Conservation (phyloP, 1,284 basidiomycete species). For the Pyrrhoderma lamaoense region DNA sequence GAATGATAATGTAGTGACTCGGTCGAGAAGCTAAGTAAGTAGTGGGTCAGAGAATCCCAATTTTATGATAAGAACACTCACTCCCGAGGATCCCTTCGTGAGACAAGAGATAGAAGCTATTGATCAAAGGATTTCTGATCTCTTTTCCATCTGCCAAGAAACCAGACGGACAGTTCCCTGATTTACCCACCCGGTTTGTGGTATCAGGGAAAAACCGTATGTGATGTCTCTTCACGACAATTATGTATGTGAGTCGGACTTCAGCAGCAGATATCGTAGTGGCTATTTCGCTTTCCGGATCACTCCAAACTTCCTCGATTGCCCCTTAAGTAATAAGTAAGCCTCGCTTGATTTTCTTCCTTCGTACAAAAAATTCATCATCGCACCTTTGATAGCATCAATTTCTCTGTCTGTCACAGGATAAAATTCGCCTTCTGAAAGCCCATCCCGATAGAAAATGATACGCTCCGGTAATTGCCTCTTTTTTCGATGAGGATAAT, state of each 20-base stretch:
- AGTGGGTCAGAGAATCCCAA: background rate
- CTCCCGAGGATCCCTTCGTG: slow-evolving; percentile 37
- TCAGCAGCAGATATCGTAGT: background rate
- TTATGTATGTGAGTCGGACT: slow-evolving; percentile 27
- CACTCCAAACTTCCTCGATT: slow-evolving; percentile 7
- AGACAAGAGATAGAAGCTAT: slow-evolving; percentile 30
- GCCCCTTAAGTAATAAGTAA: slow-evolving; percentile 10
- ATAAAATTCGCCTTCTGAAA: slow-evolving; percentile 35
- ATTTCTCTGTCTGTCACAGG: slow-evolving; percentile 26
- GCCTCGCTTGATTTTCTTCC: too few species aligned
- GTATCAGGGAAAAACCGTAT: slow-evolving; percentile 32
- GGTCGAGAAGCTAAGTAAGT: slow-evolving; percentile 20
- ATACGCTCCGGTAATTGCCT: slow-evolving; percentile 22
- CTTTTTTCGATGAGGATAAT: background rate
- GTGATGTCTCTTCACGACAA: slow-evolving; percentile 37
- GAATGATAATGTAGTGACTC: slow-evolving; percentile 28
- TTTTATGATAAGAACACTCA: slow-evolving; percentile 14
- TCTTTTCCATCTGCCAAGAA: slow-evolving; percentile 27
- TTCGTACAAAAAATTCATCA: background rate
- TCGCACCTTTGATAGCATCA: slow-evolving; percentile 26
- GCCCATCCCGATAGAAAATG: slow-evolving; percentile 33
- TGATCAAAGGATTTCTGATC: slow-evolving; percentile 21
- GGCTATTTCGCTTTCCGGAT: background rate
- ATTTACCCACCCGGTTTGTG: slow-evolving; percentile 21
- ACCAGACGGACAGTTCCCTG: slow-evolving; percentile 28